These are phyloP conservation scores for Acanthamoeba lenticulata DNA, from an alignment of 208 protist species.

Conservation along the genomic window DNA sequence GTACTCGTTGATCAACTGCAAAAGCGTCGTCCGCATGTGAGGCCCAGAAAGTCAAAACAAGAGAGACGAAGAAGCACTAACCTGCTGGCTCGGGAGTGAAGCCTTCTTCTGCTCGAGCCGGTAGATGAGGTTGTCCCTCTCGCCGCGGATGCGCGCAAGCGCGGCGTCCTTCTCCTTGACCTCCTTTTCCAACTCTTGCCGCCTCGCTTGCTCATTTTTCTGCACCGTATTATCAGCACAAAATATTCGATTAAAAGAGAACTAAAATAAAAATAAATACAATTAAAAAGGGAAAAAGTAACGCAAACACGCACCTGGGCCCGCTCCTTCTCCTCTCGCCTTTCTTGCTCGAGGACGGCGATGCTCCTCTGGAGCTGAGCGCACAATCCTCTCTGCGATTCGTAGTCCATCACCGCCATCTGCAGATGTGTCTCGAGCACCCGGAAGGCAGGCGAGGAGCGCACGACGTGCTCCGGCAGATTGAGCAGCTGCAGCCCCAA, in stretches of 20 bases:
- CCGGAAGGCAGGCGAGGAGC: neutral
- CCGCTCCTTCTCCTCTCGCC: constrained; percentile 30
- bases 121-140: constrained; percentile 39
- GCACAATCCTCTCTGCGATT: constrained; percentile 26
- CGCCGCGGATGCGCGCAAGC: constrained; percentile 45
- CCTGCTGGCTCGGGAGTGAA: constrained; percentile 21
- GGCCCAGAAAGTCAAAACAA: neutral
- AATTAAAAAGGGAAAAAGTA: too few relatives aligned
- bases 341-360: neutral
- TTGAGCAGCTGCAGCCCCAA: neutral
- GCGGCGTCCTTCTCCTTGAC: constrained; percentile 47
- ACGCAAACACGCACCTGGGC: neutral
- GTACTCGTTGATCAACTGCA: constrained; percentile 39
- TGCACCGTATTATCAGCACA: neutral
- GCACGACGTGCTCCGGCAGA: neutral
- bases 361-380: constrained; percentile 42
- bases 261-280: neutral
- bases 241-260: neutral
- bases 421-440: neutral
- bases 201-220: constrained; percentile 22
- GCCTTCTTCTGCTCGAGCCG: constrained; percentile 64
- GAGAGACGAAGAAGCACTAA: neutral
- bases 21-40: neutral
- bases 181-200: constrained; percentile 43
- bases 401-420: constrained; percentile 54